Conservation (phyloP, 2,329 filamentous ascomycete species). For the Aureobasidium sp. region DNA sequence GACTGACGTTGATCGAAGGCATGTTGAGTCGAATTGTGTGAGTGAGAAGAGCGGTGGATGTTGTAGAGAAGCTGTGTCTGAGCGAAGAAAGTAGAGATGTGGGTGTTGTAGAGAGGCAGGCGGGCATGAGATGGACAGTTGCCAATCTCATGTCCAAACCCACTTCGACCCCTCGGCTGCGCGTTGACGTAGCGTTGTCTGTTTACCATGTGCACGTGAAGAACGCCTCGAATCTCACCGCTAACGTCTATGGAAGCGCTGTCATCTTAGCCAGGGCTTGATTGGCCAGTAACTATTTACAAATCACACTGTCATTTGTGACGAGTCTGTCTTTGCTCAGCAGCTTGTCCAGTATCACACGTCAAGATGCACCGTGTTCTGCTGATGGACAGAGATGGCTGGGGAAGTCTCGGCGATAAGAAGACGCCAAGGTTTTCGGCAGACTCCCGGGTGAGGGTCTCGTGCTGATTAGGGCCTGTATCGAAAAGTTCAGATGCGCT, state of each 20-base stretch:
- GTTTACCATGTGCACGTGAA: constrained; percentile 4
- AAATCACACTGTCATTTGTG: background rate
- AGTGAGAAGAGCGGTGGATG: background rate
- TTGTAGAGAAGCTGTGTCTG: background rate
- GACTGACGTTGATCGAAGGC: constrained; percentile 31
- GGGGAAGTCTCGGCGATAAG: constrained; percentile 3
- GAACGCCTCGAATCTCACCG: background rate
- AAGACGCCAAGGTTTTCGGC: constrained; percentile 8
- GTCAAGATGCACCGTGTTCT: background rate
- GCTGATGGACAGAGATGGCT: background rate
- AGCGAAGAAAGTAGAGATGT: background rate
- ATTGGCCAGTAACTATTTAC: background rate
- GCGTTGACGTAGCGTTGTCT: constrained; percentile 1
- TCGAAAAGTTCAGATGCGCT: constrained; percentile 3
- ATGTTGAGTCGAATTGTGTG: constrained; percentile 20
- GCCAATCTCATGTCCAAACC: constrained; percentile 5
- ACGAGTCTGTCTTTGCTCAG: background rate
- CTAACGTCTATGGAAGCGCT: background rate
- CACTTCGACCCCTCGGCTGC: constrained; percentile 1
- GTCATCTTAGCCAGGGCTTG: background rate
- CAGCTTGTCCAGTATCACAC: background rate
- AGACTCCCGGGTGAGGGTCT: background rate
- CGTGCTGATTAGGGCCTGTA: background rate
- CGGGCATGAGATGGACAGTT: background rate
- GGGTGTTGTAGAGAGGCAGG: background rate